phyloP scores from a whole-genome alignment of 2,329 filamentous ascomycete species.

The Cercospora berteroae region DNA sequence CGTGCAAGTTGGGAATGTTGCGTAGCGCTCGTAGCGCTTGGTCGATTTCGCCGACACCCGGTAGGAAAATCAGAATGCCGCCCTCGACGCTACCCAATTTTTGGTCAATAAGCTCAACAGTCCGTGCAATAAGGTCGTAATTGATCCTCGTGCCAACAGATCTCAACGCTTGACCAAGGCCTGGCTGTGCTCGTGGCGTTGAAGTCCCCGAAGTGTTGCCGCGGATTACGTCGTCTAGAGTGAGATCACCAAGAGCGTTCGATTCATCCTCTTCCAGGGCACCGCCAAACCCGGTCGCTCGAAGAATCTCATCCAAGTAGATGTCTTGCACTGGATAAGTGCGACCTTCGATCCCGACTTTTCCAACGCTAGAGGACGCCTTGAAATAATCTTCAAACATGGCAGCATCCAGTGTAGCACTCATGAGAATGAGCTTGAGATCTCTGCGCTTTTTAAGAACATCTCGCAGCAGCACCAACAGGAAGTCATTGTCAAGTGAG shows the following conservation, averaged over 20 bases:
- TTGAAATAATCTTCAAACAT: slow-evolving; percentile 83
- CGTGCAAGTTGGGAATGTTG: slow-evolving; percentile 65
- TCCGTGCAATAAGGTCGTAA: slow-evolving; percentile 79
- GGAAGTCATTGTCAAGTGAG: slow-evolving; percentile 90
- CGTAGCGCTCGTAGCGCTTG: slow-evolving; percentile 69
- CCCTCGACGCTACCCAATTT: slow-evolving; percentile 72
- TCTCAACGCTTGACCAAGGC: slow-evolving; percentile 43
- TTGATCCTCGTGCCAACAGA: slow-evolving; percentile 74
- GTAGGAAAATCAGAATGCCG: slow-evolving; percentile 92
- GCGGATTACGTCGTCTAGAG: slow-evolving; percentile 42
- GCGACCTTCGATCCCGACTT: slow-evolving; percentile 81
- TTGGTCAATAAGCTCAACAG: slow-evolving; percentile 76
- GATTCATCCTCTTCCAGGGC: slow-evolving; percentile 48
- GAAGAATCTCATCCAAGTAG: slow-evolving; percentile 84
- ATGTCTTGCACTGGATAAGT: slow-evolving; percentile 88
- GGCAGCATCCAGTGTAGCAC: slow-evolving; percentile 85
- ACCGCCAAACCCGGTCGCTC: slow-evolving; percentile 67
- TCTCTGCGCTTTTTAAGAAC: slow-evolving; percentile 72
- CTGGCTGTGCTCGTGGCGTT: slow-evolving; percentile 21
- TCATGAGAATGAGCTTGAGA: slow-evolving; percentile 92
- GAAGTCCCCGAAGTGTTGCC: slow-evolving; percentile 27
- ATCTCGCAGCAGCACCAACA: slow-evolving; percentile 82
- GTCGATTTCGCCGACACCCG: slow-evolving; percentile 88
- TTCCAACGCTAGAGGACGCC: slow-evolving; percentile 57
- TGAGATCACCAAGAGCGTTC: slow-evolving; percentile 34